Base-by-base conservation (phyloP, 140 eudicot genomes). In the Flaveria floridana region DNA sequence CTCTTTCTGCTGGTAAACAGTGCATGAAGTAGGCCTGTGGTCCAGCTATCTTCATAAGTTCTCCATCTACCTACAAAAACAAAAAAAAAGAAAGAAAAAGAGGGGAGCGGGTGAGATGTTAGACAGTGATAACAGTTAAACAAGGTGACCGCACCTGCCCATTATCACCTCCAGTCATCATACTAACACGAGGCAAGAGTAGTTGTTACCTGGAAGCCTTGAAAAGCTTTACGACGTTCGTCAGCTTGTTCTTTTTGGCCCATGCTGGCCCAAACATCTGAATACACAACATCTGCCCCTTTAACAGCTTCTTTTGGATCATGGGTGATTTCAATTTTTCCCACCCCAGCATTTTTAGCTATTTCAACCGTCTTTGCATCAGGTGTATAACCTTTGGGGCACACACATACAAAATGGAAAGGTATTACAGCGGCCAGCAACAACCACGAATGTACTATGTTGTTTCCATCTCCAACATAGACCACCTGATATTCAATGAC, bases 251-350 rank as follows among this genome's bases (percentile, higher is more conserved):
- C 97, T 80, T 93, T 93, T 55, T 93, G 97, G 10, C 97, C 98
- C 98, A 93, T 93, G 79, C 98, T 93, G 47, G 98, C 98, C 98
- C 98, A 93, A 61, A 93, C 98, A 79, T 93, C 98, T 26, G 98
- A 83, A 79, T 93, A 88, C 67, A 89, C 98, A 72, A 92, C 96
- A 84, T 92, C 95, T 57, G 98, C 98, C 72, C 98, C 98, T 79
- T 70, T 87, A 53, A 89, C 98, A 80, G 96, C 96, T 80, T 89
- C 98, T 77, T 92, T 87, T 55, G 89, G 91, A 71, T 89, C 92
- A 84, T 86, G 76, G 9, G 91, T 85, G 30, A 92, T 92, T 78
- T 89, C 96, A 57, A 93, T 90, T 79, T 86, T 93, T 65, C 97
- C 64, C 30, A 88, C 84, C 53, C 98, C 98, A 72, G 96, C 88